Conservation (phyloP, 208 protist species). For the Crithidia thermophila region DNA sequence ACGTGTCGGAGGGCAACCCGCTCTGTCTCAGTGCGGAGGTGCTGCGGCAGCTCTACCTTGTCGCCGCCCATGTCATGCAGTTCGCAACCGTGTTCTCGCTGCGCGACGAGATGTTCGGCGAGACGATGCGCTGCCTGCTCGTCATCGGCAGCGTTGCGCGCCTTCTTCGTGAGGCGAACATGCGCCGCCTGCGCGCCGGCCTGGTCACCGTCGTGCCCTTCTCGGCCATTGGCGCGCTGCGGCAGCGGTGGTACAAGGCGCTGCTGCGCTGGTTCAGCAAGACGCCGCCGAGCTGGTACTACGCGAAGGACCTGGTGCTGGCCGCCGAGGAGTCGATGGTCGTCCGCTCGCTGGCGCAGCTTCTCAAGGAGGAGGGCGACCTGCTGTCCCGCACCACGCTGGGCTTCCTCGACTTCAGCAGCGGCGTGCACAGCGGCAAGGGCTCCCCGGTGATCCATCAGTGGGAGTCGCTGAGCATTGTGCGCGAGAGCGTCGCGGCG, state of each 20-base stretch:
- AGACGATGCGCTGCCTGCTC: slow-evolving; percentile 72
- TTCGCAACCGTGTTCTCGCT: slow-evolving; percentile 53
- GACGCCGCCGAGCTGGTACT: slow-evolving; percentile 81
- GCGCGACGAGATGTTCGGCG: slow-evolving; percentile 79
- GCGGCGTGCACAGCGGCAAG: slow-evolving; percentile 15
- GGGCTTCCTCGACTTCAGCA: slow-evolving; percentile 74
- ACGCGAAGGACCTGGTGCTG: slow-evolving; percentile 51
- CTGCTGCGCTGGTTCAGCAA: slow-evolving; percentile 87
- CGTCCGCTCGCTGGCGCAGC: slow-evolving; percentile 51
- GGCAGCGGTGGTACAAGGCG: slow-evolving; percentile 72
- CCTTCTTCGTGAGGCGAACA: slow-evolving; percentile 59
- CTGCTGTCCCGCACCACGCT: slow-evolving; percentile 32
- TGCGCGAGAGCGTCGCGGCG: slow-evolving; percentile 27
- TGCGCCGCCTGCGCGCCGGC: slow-evolving; percentile 46
- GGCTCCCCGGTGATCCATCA: background rate
- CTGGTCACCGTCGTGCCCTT: slow-evolving; percentile 51
- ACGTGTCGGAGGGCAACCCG: slow-evolving; percentile 49
- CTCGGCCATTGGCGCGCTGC: slow-evolving; percentile 62
- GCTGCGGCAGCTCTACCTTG: slow-evolving; percentile 58
- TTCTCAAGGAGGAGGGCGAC: slow-evolving; percentile 54
- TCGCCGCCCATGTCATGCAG: slow-evolving; percentile 60
- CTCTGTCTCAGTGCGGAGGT: slow-evolving; percentile 55
- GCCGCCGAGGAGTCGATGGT: slow-evolving; percentile 53
- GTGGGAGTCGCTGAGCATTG: slow-evolving; percentile 34
- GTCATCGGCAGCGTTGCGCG: slow-evolving; percentile 65